These are phyloP conservation scores for Metschnikowia orientalis DNA, from an alignment of 805 yeast genomes.

Conservation along the genomic window DNA sequence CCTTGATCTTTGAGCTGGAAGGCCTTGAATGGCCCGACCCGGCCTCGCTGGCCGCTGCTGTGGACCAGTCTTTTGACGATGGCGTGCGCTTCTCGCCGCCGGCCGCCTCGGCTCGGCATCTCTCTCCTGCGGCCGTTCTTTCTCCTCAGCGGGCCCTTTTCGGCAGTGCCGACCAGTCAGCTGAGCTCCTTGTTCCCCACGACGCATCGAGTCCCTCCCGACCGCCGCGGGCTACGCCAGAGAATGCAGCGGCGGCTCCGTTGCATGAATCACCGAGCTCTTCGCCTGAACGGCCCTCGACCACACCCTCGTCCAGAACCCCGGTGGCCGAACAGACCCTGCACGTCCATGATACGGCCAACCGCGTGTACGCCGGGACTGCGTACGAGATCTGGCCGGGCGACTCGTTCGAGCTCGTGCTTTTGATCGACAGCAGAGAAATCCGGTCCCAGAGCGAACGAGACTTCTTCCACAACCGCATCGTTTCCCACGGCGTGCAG, in stretches of 20 bases:
- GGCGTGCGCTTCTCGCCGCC: constrained; percentile 28
- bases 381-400: constrained; percentile 57
- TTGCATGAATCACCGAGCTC: too few species aligned
- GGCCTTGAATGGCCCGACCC: constrained; percentile 16
- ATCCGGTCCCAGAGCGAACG: constrained; percentile 64
- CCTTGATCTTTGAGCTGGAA: constrained; percentile 47
- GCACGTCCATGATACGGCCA: constrained; percentile 22
- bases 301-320: too few species aligned
- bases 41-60: constrained; percentile 17
- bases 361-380: constrained; percentile 20
- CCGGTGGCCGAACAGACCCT: too few species aligned
- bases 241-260: too few species aligned
- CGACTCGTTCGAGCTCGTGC: constrained; percentile 53
- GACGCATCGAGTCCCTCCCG: too few species aligned
- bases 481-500: constrained; percentile 45
- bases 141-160: too few species aligned
- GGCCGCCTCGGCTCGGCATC: too few species aligned
- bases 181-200: too few species aligned
- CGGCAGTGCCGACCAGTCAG: too few species aligned
- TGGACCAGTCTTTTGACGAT: constrained; percentile 33
- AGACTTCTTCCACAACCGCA: constrained; percentile 58
- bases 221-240: too few species aligned
- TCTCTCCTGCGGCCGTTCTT: too few species aligned
- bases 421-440: constrained; percentile 80
- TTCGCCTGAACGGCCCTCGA: too few species aligned